These are phyloP conservation scores for Cymodocea nodosa DNA, from an alignment of 116 monocot species.

Conservation along the genomic window DNA sequence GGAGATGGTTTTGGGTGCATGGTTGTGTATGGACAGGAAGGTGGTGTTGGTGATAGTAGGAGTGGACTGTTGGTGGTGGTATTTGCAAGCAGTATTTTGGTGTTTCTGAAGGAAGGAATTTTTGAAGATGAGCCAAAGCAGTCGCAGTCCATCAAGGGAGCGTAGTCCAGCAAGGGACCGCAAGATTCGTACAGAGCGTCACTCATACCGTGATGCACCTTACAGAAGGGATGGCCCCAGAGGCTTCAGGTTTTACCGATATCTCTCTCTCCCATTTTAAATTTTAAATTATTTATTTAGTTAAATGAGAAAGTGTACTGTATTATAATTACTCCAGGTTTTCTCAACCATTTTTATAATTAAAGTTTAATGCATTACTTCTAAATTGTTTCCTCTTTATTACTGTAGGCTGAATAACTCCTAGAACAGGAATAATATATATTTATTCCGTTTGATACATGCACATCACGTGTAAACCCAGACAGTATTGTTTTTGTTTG, in stretches of 20 bases:
- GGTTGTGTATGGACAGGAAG: slow-evolving; percentile 75
- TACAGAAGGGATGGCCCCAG: slow-evolving; percentile 57
- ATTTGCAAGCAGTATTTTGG: slow-evolving; percentile 12
- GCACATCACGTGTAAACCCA: too few relatives aligned
- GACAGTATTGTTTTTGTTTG: too few relatives aligned
- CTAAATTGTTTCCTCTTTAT: too few relatives aligned
- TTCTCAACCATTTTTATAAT: too few relatives aligned
- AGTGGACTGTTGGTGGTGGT: slow-evolving; percentile 18
- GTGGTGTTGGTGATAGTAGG: slow-evolving; percentile 34
- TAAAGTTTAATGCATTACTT: too few relatives aligned
- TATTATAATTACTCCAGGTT: too few relatives aligned
- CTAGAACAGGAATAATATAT: too few relatives aligned
- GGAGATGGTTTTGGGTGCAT: slow-evolving; percentile 50
- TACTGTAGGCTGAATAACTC: too few relatives aligned
- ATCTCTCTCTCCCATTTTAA: too few relatives aligned
- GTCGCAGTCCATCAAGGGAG: slow-evolving; percentile 67
- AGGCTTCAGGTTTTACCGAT: slow-evolving; percentile 37
- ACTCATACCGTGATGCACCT: slow-evolving; percentile 71
- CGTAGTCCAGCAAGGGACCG: slow-evolving; percentile 63
- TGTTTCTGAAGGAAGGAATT: slow-evolving; percentile 15
- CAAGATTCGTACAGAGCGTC: slow-evolving; percentile 74
- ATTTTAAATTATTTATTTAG: too few relatives aligned
- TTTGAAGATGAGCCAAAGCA: slow-evolving; percentile 64
- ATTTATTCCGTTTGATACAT: too few relatives aligned
- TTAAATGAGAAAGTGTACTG: too few relatives aligned